Conservation (phyloP, 192 early-diverging fungal genomes). For the Mortierella hygrophila region DNA sequence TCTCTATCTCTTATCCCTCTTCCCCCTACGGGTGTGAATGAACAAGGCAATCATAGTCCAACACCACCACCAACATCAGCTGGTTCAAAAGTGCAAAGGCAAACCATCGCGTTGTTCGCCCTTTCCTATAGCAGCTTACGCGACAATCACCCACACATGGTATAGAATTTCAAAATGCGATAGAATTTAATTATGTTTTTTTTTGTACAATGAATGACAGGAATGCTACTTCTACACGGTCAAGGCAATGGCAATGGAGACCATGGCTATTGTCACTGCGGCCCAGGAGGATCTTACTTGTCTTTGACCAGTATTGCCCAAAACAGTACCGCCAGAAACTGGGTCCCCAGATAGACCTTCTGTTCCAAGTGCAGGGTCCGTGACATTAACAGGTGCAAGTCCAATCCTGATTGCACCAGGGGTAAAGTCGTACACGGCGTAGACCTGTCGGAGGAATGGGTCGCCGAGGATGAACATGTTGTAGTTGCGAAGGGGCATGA, state of each 20-base stretch:
- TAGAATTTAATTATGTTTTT: not conserved
- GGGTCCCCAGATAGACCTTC: constrained; percentile 45
- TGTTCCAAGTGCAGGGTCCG: constrained; percentile 14
- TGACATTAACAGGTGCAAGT: constrained; percentile 29
- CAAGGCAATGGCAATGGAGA: not conserved
- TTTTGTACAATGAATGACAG: not conserved
- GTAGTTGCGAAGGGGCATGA: constrained; percentile 47
- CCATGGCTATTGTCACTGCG: not conserved
- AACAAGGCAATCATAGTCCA: not conserved
- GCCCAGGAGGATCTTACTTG: not conserved
- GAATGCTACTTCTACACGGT: not conserved
- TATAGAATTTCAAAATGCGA: not conserved
- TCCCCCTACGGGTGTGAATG: not conserved
- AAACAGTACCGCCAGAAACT: constrained; percentile 27
- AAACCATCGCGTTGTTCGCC: too few relatives aligned
- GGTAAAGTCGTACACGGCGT: constrained; percentile 50
- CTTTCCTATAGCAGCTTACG: not conserved
- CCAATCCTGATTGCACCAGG: constrained; percentile 43
- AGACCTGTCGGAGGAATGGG: constrained; percentile 50
- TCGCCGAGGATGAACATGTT: constrained; percentile 53
- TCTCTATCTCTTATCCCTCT: not conserved
- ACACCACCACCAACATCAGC: not conserved
- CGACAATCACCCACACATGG: not conserved
- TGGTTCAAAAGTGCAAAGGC: too few relatives aligned
- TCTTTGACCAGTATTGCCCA: not conserved